These are phyloP conservation scores for Termitomyces sp. DNA, from an alignment of 768 basidiomycete species.

Conservation along the genomic window DNA sequence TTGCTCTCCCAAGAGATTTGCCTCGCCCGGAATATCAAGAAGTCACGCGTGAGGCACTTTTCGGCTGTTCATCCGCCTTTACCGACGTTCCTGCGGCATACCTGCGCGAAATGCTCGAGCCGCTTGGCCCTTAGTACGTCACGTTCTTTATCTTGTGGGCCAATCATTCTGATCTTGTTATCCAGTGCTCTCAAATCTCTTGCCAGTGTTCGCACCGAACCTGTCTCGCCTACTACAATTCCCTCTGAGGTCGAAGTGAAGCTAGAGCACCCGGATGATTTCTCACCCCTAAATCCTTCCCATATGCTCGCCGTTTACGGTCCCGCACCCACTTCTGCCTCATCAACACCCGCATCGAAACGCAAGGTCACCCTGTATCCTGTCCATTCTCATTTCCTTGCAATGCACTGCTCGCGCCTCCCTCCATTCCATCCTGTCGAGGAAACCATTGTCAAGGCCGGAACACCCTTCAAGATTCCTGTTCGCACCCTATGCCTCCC, in stretches of 20 bases:
- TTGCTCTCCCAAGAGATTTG: constrained; percentile 46
- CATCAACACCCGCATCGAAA: constrained; percentile 14
- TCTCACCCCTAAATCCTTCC: constrained; percentile 35
- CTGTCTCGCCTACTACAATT: constrained; percentile 28
- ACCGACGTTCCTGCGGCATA: constrained; percentile 46
- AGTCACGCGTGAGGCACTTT: constrained; percentile 42
- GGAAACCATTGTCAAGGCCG: constrained; percentile 20
- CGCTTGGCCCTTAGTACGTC: constrained; percentile 39
- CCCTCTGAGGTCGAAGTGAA: constrained; percentile 35
- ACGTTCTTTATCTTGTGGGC: not conserved
- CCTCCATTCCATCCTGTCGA: constrained; percentile 42
- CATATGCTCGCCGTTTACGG: constrained; percentile 51
- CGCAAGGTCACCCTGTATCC: constrained; percentile 52
- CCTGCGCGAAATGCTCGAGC: constrained; percentile 47
- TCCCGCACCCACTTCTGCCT: constrained; percentile 11
- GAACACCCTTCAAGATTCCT: constrained; percentile 40
- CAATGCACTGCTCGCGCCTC: constrained; percentile 63
- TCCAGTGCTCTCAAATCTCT: constrained; percentile 38
- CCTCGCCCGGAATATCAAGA: constrained; percentile 47
- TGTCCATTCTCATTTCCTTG: constrained; percentile 67
- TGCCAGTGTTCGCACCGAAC: constrained; percentile 28
- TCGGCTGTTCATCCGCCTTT: constrained; percentile 47
- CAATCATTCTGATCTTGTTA: constrained; percentile 1
- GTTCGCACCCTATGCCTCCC: constrained; percentile 63
- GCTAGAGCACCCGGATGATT: constrained; percentile 24